phyloP scores from a whole-genome alignment of 768 basidiomycete genomes.

The Xerocomellus amylosporus region DNA sequence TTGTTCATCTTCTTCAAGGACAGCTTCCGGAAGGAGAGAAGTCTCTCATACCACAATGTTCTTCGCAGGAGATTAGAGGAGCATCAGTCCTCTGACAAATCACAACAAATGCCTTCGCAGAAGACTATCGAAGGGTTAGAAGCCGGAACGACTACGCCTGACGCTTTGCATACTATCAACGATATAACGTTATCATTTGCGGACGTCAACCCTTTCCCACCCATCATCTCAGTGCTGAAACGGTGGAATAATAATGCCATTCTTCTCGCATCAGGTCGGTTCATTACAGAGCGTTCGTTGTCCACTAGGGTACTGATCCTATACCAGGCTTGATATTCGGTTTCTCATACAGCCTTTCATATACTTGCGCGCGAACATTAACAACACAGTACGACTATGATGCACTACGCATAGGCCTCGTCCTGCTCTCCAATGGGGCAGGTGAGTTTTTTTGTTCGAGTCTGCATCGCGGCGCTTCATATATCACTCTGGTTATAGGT shows the following conservation, averaged over 20 bases:
- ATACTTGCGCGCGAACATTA: slow-evolving; percentile 73
- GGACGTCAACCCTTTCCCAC: slow-evolving; percentile 72
- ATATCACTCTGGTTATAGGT: slow-evolving; percentile 28
- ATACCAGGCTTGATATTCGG: slow-evolving; percentile 66
- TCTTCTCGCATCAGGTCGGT: slow-evolving; percentile 36
- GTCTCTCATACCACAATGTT: slow-evolving; percentile 70
- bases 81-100: slow-evolving; percentile 4
- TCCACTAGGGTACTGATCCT: neutral
- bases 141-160: neutral
- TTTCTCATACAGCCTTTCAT: slow-evolving; percentile 65
- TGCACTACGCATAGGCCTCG: slow-evolving; percentile 70
- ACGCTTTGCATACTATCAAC: slow-evolving; percentile 7
- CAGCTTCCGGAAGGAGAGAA: slow-evolving; percentile 80
- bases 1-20: slow-evolving; percentile 74
- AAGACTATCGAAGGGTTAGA: neutral
- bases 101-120: slow-evolving; percentile 5
- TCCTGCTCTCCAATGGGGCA: slow-evolving; percentile 71
- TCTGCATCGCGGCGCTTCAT: neutral
- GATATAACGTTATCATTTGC: slow-evolving; percentile 53
- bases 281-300: neutral
- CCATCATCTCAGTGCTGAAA: slow-evolving; percentile 55
- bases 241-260: slow-evolving; percentile 67
- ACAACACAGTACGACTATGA: slow-evolving; percentile 60
- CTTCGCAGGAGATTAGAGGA: slow-evolving; percentile 44
- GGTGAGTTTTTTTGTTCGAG: slow-evolving; percentile 38